These are phyloP conservation scores for Endoconidiophora polonica DNA, from an alignment of 2,329 filamentous ascomycete species.

Conservation along the genomic window DNA sequence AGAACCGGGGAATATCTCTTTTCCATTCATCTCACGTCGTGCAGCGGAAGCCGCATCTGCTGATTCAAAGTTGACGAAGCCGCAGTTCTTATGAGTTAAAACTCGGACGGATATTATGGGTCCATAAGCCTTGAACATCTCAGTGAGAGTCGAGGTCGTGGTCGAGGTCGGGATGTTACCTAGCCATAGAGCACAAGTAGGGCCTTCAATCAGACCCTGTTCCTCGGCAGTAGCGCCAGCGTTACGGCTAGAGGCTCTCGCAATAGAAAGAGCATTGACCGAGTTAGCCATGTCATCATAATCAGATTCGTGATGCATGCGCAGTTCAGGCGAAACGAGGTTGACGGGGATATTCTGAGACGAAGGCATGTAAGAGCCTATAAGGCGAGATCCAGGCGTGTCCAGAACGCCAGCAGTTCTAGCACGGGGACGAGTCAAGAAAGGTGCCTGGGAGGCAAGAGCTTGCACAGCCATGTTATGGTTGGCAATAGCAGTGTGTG, in stretches of 20 bases:
- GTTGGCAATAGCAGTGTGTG: slow-evolving; percentile 59
- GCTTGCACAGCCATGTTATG: slow-evolving; percentile 90
- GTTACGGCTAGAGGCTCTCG: slow-evolving; percentile 46
- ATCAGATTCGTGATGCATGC: slow-evolving; percentile 56
- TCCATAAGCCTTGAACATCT: slow-evolving; percentile 90
- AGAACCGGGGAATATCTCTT: slow-evolving; percentile 94
- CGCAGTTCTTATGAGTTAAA: slow-evolving; percentile 95
- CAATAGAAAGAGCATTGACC: slow-evolving; percentile 64
- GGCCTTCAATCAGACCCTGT: slow-evolving; percentile 58
- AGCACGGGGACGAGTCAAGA: slow-evolving; percentile 61
- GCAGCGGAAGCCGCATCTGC: slow-evolving; percentile 82
- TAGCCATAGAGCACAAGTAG: slow-evolving; percentile 88
- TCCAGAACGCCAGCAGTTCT: slow-evolving; percentile 86
- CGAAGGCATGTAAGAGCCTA: slow-evolving; percentile 58
- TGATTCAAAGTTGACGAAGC: slow-evolving; percentile 93
- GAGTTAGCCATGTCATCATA: slow-evolving; percentile 69
- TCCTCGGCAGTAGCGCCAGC: slow-evolving; percentile 60
- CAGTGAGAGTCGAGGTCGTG: slow-evolving; percentile 82
- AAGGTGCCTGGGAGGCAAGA: slow-evolving; percentile 69
- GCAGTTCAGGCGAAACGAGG: slow-evolving; percentile 59
- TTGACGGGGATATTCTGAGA: slow-evolving; percentile 53
- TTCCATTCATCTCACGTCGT: slow-evolving; percentile 76
- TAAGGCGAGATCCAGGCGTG: slow-evolving; percentile 47
- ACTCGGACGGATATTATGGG: slow-evolving; percentile 83
- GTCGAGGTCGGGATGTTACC: slow-evolving; percentile 95